Evolutionary conservation across 2,329 filamentous ascomycete species (phyloP).

Genomic region (Ceratocystis huliohia): DNA sequence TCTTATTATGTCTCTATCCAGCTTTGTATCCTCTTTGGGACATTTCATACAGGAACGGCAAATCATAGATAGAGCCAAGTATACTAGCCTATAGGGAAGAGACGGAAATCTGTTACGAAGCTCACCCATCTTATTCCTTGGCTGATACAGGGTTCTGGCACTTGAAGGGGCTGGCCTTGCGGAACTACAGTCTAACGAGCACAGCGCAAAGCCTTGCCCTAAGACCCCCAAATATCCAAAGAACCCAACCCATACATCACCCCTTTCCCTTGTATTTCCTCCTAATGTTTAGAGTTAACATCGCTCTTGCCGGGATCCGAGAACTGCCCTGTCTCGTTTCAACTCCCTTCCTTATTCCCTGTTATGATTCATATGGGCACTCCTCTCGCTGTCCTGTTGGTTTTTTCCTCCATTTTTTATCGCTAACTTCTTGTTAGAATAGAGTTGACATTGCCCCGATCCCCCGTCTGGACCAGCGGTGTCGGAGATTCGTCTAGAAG

Average conservation of each 20-base stretch:
- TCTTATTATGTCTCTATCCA: background rate
- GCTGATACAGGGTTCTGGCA: too few relatives aligned
- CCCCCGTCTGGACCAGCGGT: background rate
- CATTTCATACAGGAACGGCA: background rate
- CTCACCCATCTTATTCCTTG: too few relatives aligned
- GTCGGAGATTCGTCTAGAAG: background rate
- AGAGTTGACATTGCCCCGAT: too few relatives aligned
- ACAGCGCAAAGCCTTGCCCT: background rate
- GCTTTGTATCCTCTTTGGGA: background rate
- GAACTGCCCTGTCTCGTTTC: background rate
- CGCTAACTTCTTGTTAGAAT: background rate
- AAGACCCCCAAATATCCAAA: background rate
- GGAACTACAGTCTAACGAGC: background rate
- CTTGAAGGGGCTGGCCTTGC: too few relatives aligned
- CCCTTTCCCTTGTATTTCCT: background rate
- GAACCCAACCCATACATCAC: background rate
- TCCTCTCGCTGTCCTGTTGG: background rate
- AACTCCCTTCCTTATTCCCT: background rate
- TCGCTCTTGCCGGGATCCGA: constrained; percentile 2
- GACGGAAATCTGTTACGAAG: too few relatives aligned
- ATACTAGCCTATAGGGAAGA: too few relatives aligned
- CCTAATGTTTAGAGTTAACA: background rate
- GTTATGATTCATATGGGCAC: background rate
- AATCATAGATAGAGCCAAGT: too few relatives aligned
- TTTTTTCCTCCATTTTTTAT: background rate